Evolutionary conservation across 495 filamentous ascomycete species (phyloP), one percentile per base, ranked within the genome.

Genomic region (Parathielavia hyrcaniae): DNA sequence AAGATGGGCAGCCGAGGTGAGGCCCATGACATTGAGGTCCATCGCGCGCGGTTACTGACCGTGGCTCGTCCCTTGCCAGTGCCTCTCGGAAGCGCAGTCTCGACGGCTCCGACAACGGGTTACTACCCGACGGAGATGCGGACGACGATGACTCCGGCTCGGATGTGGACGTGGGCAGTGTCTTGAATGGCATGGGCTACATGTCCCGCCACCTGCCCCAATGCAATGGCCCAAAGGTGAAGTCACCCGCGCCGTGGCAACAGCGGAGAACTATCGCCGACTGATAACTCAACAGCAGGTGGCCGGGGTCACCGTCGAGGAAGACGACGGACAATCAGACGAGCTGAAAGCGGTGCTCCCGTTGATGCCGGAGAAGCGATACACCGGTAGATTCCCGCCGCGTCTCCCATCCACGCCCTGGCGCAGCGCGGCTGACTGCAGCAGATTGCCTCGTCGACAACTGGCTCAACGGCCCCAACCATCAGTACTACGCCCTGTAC

Each of bases 401-500:
- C 22, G 14, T 35, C 26, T 30, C 41, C 26, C 35, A 9, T 23
- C 22, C 30, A 20, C 1, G 4, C 22, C 20, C n/a, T 26, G 7
- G 9, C 1, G 36, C 35, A n/a, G 17, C n/a, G n/a, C 44, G 19
- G 26, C 52, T 79, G 73, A 80, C 57, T 0, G 5, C 11, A 26
- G 36, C 50, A 80, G 80, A 81, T 51, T 73, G 73, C 11, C 66
- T 81, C 14, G 69, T 81, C 10, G 74, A 79, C 53, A 73, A 74
- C 55, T 82, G 73, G 60, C 67, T 81, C 23, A 67, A 67, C 51
- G 69, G 72, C 10, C 73, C 71, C 20, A 83, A 81, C 57, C 72
- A 74, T 43, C 74, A 75, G 39, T 83, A 81, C 55, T 79, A 76
- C 55, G 60, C 70, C 55, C 61, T 81, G 2, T 81, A 80, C 47